phyloP scores from a whole-genome alignment of 805 yeast genomes.

The Diddensiella transvaalensis region DNA sequence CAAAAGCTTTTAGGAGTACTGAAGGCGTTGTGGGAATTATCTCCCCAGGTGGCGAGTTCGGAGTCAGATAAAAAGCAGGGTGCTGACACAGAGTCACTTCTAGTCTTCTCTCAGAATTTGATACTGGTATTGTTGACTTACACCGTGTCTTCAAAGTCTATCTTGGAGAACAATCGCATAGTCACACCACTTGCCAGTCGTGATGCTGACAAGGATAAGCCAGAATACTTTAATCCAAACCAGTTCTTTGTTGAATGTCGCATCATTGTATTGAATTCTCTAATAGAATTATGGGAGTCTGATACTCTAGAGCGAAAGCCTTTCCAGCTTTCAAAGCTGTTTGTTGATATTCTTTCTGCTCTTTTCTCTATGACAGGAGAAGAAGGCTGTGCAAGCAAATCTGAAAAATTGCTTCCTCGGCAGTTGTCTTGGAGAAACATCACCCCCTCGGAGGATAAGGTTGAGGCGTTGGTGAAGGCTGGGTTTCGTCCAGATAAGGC shows the following conservation, averaged over 20 bases:
- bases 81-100: conserved; percentile 1
- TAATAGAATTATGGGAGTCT: conserved; percentile 19
- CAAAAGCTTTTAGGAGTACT: conserved; percentile 24
- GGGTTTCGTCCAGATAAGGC: conserved; percentile 19
- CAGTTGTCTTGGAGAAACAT: conserved; percentile 22
- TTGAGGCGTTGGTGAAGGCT: conserved; percentile 21
- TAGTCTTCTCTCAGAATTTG: conserved; percentile 17
- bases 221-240: conserved; percentile 27
- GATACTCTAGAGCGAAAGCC: conserved; percentile 16
- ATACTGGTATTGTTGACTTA: conserved; percentile 26
- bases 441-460: conserved; percentile 28
- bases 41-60: conserved; percentile 6
- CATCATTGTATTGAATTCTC: conserved; percentile 20
- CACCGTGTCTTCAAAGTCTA: conserved; percentile 25
- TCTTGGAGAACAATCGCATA: conserved; percentile 29
- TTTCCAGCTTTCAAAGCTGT: conserved; percentile 13
- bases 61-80: conserved; percentile 7
- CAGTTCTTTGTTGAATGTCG: conserved; percentile 34
- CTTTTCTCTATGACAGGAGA: conserved; percentile 20
- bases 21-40: conserved; percentile 19
- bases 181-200: conserved; percentile 21
- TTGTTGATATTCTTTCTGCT: conserved; percentile 20
- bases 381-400: conserved; percentile 7
- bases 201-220: conserved; percentile 23
- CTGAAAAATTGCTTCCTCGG: conserved; percentile 19